Percentiles rank a stretch among this genome's conserved stretches.
These are phyloP conservation scores for Kingdonia uniflora DNA, from an alignment of 164 flowering plant species.

Conservation along the genomic window DNA sequence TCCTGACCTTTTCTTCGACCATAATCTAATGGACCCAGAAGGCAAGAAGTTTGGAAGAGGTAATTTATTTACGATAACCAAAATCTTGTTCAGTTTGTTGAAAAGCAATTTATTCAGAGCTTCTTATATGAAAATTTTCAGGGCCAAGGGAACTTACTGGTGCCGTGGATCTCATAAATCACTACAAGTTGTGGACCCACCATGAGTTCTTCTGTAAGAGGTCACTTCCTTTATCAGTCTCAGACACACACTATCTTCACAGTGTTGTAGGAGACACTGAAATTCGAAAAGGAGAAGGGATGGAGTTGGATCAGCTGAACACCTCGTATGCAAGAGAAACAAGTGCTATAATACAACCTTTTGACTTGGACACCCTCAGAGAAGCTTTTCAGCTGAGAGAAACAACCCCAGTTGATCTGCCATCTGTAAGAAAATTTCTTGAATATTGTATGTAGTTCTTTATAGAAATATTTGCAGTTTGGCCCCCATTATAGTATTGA, in stretches of 20 bases:
- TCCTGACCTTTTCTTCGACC: too few species aligned
- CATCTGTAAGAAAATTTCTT: conserved; percentile 38
- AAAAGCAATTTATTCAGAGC: neutral
- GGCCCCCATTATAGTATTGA: too few species aligned
- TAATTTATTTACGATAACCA: conserved; percentile 6
- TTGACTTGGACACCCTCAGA: conserved; percentile 54
- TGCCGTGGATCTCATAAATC: conserved; percentile 73
- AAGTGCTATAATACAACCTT: conserved; percentile 55
- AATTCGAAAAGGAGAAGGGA: conserved; percentile 84
- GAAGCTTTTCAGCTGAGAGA: conserved; percentile 74
- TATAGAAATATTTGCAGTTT: neutral
- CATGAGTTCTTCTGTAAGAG: conserved; percentile 82
- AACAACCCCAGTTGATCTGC: conserved; percentile 48
- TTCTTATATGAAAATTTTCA: conserved; percentile 12
- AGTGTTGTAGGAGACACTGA: conserved; percentile 86
- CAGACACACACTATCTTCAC: conserved; percentile 84
- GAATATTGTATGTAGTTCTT: neutral
- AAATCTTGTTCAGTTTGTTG: neutral
- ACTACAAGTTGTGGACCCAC: conserved; percentile 62
- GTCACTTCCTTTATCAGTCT: conserved; percentile 58
- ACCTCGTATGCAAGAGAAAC: conserved; percentile 32
- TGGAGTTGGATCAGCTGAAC: conserved; percentile 77
- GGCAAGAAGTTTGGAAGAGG: conserved; percentile 57
- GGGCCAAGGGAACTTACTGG: conserved; percentile 85
- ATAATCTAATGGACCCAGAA: conserved; percentile 39